Base-by-base conservation (phyloP, 2,329 filamentous ascomycete species). In the Colletotrichum ledebouriae region DNA sequence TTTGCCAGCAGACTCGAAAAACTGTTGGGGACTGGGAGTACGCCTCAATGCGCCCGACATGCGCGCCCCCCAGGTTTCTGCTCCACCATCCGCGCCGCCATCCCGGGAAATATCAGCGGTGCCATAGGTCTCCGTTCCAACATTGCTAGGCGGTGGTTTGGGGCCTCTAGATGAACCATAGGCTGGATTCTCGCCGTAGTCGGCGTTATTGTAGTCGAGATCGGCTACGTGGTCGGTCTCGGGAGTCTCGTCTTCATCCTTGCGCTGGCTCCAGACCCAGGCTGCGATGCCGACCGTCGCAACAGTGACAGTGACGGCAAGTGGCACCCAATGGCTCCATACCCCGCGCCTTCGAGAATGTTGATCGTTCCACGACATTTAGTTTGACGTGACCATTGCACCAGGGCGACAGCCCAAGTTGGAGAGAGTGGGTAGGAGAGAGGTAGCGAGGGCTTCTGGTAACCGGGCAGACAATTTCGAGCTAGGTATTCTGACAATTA, bases 181-280 rank as follows among this genome's bases (percentile, higher is more conserved):
- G 10, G 82, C 76, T 20, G 84, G 82, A 72, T 86, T 86, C 72
- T 84, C 85, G 70, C 85, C 83, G 71, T 87, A 86, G 73, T 87
- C 85, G 67, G 85, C 78, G 70, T 78, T 78, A 66, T 78, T 78
- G 71, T 82, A 82, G 77, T 83, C 82, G 70, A 84, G 78, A 69
- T 84, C 83, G 63, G 84, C 83, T 73, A 83, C 81, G 62, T 83
- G 82, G 60, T 89, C 87, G 71, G 86, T 84, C 70, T 89, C 85
- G 65, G 88, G 86, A 60, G 89, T 87, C 33, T 94, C 90, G 60
- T 93, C 90, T 67, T 90, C 87, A 72, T 92, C 90, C 75, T 86
- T 89, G 75, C 93, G 91, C 81, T 97, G 94, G 78, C 92, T 97
- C 94, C 94, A 97, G 69, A 94, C 89, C 95, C 95, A 98, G 65